Base-by-base conservation (phyloP, 495 filamentous ascomycete genomes). In the Penicillium flavigenum region DNA sequence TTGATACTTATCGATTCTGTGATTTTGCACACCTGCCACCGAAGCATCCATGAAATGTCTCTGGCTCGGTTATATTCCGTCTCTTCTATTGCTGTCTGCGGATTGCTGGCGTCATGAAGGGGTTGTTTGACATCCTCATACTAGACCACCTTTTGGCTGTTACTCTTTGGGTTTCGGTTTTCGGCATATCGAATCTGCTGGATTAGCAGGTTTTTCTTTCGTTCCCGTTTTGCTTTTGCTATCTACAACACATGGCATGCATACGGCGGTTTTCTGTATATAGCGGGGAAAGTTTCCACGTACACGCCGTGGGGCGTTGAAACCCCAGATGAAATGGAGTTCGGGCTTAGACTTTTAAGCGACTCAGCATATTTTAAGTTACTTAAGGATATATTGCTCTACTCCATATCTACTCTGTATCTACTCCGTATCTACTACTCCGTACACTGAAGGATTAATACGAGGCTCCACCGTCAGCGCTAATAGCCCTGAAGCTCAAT, bases 381-480 rank as follows among this genome's bases (percentile, higher is more conserved):
- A n/a, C 22, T n/a, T 39, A 39, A 39, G 8, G 36, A 39, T 39
- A 17, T 39, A 39, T 17, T 17, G 17, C 17, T 39, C 6, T n/a
- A 36, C 5, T 6, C 24, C 24, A 5, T 26, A 26, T 22, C 22
- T 22, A 24, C 22, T 24, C 22, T 1, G 22, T 24, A 22, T 22
- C 22, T 22, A 22, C 22, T 22, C 22, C 22, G 22, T n/a, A n/a
- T n/a, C n/a, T n/a, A n/a, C n/a, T n/a, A 29, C 14, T 3, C 3
- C 3, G 6, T 29, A 32, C 1, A 19, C 1, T 32, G 19, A 14
- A 31, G 16, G 26, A 9, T 34, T 14, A n/a, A 58, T 61, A 61
- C 54, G 47, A 55, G 24, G n/a, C 51, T 52, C 58, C 54, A 58
- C 61, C 20, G 45, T 55, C 51, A 47, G 55, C 58, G 46, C 51